Evolutionary conservation across 495 filamentous ascomycete species (phyloP).

Genomic region (Aspergillus ellipticus): DNA sequence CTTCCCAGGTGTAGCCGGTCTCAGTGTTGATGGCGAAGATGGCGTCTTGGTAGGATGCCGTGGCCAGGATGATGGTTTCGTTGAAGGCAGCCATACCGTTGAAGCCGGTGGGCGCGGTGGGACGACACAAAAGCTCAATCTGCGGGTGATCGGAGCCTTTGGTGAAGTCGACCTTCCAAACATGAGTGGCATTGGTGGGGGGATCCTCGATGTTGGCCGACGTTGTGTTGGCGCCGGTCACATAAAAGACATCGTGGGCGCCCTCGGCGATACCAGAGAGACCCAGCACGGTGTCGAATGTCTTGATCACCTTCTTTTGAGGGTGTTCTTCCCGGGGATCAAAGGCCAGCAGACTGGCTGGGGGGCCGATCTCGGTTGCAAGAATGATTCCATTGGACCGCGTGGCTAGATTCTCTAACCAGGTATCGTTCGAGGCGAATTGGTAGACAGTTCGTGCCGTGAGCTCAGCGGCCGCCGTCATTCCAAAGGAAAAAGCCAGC

Average conservation of each 20-base stretch:
- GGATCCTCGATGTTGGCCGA: background rate
- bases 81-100: background rate
- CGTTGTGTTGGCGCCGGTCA: background rate
- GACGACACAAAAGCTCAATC: too few relatives aligned
- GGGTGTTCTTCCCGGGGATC: background rate
- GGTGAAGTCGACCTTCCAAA: background rate
- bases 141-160: background rate
- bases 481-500: too few relatives aligned
- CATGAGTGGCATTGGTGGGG: background rate
- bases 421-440: background rate
- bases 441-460: background rate
- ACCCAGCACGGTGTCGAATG: background rate
- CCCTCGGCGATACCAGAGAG: background rate
- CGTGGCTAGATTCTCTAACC: background rate
- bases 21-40: constrained; percentile 1
- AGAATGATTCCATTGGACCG: background rate
- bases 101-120: background rate
- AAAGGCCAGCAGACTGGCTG: background rate
- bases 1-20: background rate
- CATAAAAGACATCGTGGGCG: background rate
- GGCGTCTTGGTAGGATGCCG: background rate
- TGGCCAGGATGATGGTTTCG: background rate
- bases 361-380: background rate
- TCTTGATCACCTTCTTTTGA: background rate
- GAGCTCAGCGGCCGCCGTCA: constrained; percentile 1